These are phyloP conservation scores for Silene latifolia DNA, from an alignment of 148 eudicot species.

Conservation along the genomic window DNA sequence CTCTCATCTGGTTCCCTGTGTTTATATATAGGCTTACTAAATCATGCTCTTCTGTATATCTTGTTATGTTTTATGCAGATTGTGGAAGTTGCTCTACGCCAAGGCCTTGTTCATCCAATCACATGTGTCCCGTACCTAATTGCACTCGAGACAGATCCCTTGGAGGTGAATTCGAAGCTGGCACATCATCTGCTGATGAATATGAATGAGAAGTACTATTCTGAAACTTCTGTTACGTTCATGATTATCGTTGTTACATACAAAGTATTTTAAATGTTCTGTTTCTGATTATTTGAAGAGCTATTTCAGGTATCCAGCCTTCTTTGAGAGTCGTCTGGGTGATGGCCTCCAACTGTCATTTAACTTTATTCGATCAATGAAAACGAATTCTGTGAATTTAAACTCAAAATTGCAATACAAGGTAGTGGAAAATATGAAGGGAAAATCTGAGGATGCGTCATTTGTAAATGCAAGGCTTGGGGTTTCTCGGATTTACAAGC, in stretches of 20 bases:
- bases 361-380: slow-evolving; percentile 69
- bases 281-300: slow-evolving; percentile 22
- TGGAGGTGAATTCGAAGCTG: slow-evolving; percentile 79
- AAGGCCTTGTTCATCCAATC: slow-evolving; percentile 97
- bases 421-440: slow-evolving; percentile 45
- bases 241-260: slow-evolving; percentile 3
- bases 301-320: slow-evolving; percentile 80
- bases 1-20: background rate
- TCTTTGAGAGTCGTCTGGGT: slow-evolving; percentile 93
- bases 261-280: slow-evolving; percentile 17
- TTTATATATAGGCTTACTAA: background rate
- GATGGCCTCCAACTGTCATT: slow-evolving; percentile 97
- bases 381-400: slow-evolving; percentile 31
- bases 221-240: background rate
- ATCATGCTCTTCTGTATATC: background rate
- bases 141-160: slow-evolving; percentile 94
- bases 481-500: slow-evolving; percentile 94
- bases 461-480: slow-evolving; percentile 67
- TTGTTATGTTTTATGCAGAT: slow-evolving; percentile 46
- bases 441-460: slow-evolving; percentile 50
- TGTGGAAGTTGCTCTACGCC: slow-evolving; percentile 91
- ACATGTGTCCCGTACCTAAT: slow-evolving; percentile 96
- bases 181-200: slow-evolving; percentile 92
- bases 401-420: slow-evolving; percentile 41
- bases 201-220: slow-evolving; percentile 88